Percentiles rank a stretch among this genome's conserved stretches.
phyloP scores from a whole-genome alignment of 2,329 filamentous ascomycete species.

The Aspergillus floridensis region DNA sequence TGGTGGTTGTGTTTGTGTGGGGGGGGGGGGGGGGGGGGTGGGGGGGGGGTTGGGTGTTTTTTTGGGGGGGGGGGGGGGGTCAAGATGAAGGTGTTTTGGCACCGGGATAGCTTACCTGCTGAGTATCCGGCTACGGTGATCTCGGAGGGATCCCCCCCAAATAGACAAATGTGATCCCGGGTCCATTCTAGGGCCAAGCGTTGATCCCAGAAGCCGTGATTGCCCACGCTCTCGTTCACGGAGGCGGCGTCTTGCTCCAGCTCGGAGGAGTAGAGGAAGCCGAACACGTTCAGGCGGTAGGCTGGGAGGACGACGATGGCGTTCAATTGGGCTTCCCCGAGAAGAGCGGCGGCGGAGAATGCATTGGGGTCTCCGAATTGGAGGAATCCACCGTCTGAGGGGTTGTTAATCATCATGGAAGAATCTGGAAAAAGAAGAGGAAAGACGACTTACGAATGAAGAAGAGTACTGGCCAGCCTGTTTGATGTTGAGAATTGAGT shows the following conservation, averaged over 20 bases:
- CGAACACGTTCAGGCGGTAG: constrained; percentile 57
- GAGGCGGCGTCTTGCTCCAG: constrained; percentile 43
- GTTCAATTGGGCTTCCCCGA: constrained; percentile 50
- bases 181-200: constrained; percentile 57
- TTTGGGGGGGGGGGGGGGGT: no score
- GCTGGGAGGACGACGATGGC: constrained; percentile 55
- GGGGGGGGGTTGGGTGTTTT: no score
- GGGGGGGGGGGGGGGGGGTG: no score
- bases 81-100: background rate
- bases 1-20: no score
- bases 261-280: constrained; percentile 54
- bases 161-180: constrained; percentile 50
- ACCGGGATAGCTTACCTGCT: constrained; percentile 39
- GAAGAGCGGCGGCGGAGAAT: constrained; percentile 44
- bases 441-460: constrained; percentile 50
- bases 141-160: constrained; percentile 50
- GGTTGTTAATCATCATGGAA: background rate
- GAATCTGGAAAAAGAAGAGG: background rate
- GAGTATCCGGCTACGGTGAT: constrained; percentile 58
- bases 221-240: constrained; percentile 42
- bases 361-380: constrained; percentile 55
- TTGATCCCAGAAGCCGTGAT: constrained; percentile 59
- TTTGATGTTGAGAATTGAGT: background rate
- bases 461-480: constrained; percentile 57
- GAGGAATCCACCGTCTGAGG: constrained; percentile 53